Base-by-base conservation (phyloP, 148 eudicot species). In the Rhododendron molle region DNA sequence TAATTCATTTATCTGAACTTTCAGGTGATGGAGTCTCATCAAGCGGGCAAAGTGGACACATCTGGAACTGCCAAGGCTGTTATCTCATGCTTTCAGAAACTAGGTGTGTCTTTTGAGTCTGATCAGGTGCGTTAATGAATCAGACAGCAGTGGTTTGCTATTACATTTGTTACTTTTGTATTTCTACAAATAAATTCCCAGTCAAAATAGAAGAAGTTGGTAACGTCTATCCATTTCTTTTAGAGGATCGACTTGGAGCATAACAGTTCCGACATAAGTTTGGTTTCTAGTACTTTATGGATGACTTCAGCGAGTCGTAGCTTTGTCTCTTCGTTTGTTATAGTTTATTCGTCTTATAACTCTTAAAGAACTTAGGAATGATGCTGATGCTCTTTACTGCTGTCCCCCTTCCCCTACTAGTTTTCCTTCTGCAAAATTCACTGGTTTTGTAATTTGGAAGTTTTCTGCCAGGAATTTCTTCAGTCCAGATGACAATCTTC, bases 1-100 rank as follows among this genome's bases (percentile, higher is more conserved):
- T 76, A 12, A 76, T 80, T 16, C 83, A 76, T 85, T 78, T 84
- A 34, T 85, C 28, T 76, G 0, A 23, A 83, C 56, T 85, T 81
- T 54, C 83, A 95, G 99, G 99, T 96, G 49, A 87, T 92, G 93
- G 99, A 96, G 86, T 96, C 99, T 69, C 99, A 94, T 90, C 99
- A 96, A 90, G 84, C 94, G 43, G 89, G 89, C 89, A 94, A 96
- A 87, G 81, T 90, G 92, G 99, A 96, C 87, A 87, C 93, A 23
- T 96, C 99, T 83, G 99, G 99, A 88, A 96, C 99, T 88, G 98
- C 99, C 73, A 96, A 95, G 90, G 98, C 96, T 88, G 98, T 96
- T 85, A 93, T 96, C 81, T 94, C 99, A 65, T 94, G 96, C 92
- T 96, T 96, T 85, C 91, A 95, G 92, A 95, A 96, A 67, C 92